phyloP scores from a whole-genome alignment of 1,284 basidiomycete species.

The Melampsora americana region DNA sequence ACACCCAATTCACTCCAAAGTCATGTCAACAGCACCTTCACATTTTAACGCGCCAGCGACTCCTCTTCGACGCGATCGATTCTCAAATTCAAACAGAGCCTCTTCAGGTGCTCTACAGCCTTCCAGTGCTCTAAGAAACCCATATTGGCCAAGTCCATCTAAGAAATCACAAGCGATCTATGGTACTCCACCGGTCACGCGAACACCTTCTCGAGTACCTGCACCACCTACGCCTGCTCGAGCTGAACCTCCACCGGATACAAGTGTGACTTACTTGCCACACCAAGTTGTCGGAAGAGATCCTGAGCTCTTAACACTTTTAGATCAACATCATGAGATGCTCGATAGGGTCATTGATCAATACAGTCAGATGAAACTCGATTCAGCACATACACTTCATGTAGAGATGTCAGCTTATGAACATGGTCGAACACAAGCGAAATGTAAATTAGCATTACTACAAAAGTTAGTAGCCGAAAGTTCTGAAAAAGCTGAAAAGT shows the following conservation, averaged over 20 bases:
- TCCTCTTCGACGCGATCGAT: neutral
- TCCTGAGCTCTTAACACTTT: slow-evolving; percentile 8
- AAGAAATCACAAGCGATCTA: slow-evolving; percentile 21
- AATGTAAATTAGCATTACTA: slow-evolving; percentile 7
- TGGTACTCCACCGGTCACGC: slow-evolving; percentile 19
- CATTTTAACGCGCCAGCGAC: neutral
- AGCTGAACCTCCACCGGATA: neutral
- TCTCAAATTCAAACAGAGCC: neutral
- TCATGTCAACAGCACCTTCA: neutral
- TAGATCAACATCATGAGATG: slow-evolving; percentile 20
- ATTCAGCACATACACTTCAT: slow-evolving; percentile 16
- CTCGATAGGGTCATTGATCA: slow-evolving; percentile 8
- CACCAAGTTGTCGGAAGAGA: slow-evolving; percentile 13
- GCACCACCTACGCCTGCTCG: slow-evolving; percentile 6
- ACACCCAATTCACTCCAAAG: neutral
- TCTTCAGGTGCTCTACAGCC: neutral
- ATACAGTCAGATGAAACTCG: slow-evolving; percentile 11
- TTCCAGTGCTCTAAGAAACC: neutral
- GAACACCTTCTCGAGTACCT: slow-evolving; percentile 9
- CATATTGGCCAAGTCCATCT: slow-evolving; percentile 19
- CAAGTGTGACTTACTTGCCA: neutral
- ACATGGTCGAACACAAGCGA: slow-evolving; percentile 18
- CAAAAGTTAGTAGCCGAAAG: slow-evolving; percentile 20
- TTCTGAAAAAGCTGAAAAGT: slow-evolving; percentile 1
- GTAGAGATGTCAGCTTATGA: slow-evolving; percentile 15